phyloP scores from a whole-genome alignment of 305 asterid species.

The Ilex paraguariensis region DNA sequence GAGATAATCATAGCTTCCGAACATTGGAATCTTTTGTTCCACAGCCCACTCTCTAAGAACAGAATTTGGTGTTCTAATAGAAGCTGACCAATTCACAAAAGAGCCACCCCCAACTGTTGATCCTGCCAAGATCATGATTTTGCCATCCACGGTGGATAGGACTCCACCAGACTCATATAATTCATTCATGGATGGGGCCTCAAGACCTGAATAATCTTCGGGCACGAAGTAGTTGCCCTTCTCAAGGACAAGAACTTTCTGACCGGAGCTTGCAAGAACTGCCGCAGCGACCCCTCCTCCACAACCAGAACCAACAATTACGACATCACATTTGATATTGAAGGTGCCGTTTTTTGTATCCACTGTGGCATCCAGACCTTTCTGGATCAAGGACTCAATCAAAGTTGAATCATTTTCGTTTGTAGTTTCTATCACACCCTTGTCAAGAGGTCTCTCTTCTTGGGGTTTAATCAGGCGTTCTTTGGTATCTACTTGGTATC shows the following conservation, averaged over 20 bases:
- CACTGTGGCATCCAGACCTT: constrained; percentile 40
- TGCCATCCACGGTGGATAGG: constrained; percentile 60
- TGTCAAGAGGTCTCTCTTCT: constrained; percentile 60
- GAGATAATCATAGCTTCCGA: constrained; percentile 45
- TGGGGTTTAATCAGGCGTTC: constrained; percentile 12
- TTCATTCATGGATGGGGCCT: constrained; percentile 65
- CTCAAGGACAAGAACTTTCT: constrained; percentile 75
- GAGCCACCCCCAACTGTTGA: constrained; percentile 93
- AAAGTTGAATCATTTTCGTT: constrained; percentile 43
- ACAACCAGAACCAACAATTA: constrained; percentile 87
- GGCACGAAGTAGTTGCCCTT: constrained; percentile 77
- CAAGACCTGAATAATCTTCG: constrained; percentile 75
- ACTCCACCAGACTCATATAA: constrained; percentile 69
- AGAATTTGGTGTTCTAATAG: constrained; percentile 65
- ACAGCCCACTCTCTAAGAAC: constrained; percentile 72
- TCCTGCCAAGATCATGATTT: constrained; percentile 62
- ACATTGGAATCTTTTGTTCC: constrained; percentile 41
- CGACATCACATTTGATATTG: constrained; percentile 70
- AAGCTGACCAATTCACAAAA: constrained; percentile 80
- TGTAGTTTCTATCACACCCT: constrained; percentile 60
- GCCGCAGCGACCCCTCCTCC: constrained; percentile 95
- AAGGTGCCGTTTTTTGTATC: constrained; percentile 19
- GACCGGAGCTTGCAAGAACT: constrained; percentile 68
- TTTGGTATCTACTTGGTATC: constrained; percentile 43
- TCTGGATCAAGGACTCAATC: constrained; percentile 46